These are phyloP conservation scores for Aspergillus alliaceus DNA, from an alignment of 2,329 filamentous ascomycete genomes.

Conservation along the genomic window DNA sequence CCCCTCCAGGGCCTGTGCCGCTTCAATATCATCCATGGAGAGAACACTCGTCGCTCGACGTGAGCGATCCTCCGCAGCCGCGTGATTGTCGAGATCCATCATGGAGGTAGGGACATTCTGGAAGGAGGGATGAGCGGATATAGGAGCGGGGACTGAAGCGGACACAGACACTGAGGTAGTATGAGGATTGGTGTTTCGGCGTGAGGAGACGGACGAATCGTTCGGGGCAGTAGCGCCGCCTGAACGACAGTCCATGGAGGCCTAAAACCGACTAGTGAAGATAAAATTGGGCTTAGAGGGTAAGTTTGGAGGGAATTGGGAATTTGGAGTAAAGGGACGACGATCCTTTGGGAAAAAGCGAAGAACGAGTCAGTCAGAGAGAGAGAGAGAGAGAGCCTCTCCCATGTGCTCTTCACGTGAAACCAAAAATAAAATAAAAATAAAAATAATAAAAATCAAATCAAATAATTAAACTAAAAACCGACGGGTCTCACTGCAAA, in stretches of 20 bases:
- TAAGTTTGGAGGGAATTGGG: neutral
- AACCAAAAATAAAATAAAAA: neutral
- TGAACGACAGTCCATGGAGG: constrained; percentile 21
- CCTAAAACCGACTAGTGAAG: constrained; percentile 2
- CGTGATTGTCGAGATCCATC: constrained; percentile 42
- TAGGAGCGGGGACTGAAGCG: constrained; percentile 10
- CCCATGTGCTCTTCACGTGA: constrained; percentile 14
- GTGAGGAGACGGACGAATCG: constrained; percentile 13
- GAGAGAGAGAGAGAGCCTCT: neutral
- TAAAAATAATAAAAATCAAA: neutral
- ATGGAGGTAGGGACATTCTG: constrained; percentile 31
- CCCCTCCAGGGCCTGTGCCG: constrained; percentile 74
- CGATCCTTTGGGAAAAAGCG: constrained; percentile 9
- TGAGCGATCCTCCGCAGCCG: constrained; percentile 39
- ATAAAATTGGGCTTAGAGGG: neutral
- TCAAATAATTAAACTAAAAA: neutral
- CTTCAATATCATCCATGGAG: constrained; percentile 54
- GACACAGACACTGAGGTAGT: constrained; percentile 13
- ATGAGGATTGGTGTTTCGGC: constrained; percentile 10
- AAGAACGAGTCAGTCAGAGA: neutral
- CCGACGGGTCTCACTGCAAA: no score
- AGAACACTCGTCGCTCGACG: constrained; percentile 47
- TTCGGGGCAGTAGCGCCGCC: constrained; percentile 18
- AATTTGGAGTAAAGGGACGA: neutral
- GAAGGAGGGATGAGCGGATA: constrained; percentile 13